Percentiles rank a stretch among this genome's conserved stretches.
Evolutionary conservation across 495 filamentous ascomycete species (phyloP).

Genomic region (Cercophora newfieldiana): DNA sequence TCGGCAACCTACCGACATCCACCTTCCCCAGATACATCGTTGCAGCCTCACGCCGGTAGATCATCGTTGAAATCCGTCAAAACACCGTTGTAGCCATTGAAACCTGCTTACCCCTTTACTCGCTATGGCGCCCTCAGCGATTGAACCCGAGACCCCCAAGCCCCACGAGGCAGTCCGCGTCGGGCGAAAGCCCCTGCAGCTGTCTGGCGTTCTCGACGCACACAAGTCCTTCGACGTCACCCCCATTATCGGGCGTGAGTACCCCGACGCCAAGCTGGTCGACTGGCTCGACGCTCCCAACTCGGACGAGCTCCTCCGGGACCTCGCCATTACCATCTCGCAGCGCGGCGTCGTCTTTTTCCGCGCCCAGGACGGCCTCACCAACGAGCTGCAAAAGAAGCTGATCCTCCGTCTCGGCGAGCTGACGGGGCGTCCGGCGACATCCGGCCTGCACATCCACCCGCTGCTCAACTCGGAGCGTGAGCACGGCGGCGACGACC

Average conservation of each 20-base stretch:
- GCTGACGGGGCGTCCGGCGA: slow-evolving; percentile 61
- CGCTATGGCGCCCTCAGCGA: slow-evolving; percentile 37
- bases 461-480: slow-evolving; percentile 63
- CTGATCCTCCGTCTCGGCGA: slow-evolving; percentile 63
- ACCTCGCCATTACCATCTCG: slow-evolving; percentile 75
- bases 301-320: slow-evolving; percentile 63
- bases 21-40: background rate
- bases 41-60: background rate
- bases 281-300: slow-evolving; percentile 65
- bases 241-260: slow-evolving; percentile 69
- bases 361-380: slow-evolving; percentile 62
- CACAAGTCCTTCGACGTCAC: slow-evolving; percentile 66
- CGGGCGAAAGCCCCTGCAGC: slow-evolving; percentile 44
- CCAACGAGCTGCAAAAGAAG: slow-evolving; percentile 55
- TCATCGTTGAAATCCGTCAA: background rate
- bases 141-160: slow-evolving; percentile 19
- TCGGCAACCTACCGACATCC: background rate
- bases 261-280: slow-evolving; percentile 57
- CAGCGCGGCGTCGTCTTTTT: slow-evolving; percentile 80
- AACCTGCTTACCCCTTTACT: background rate
- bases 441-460: slow-evolving; percentile 68
- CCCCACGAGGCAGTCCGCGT: slow-evolving; percentile 16
- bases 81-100: background rate
- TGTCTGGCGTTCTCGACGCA: slow-evolving; percentile 55
- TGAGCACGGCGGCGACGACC: slow-evolving; percentile 60